Evolutionary conservation across 2,329 filamentous ascomycete species (phyloP).

Genomic region (Cladophialophora psammophila): DNA sequence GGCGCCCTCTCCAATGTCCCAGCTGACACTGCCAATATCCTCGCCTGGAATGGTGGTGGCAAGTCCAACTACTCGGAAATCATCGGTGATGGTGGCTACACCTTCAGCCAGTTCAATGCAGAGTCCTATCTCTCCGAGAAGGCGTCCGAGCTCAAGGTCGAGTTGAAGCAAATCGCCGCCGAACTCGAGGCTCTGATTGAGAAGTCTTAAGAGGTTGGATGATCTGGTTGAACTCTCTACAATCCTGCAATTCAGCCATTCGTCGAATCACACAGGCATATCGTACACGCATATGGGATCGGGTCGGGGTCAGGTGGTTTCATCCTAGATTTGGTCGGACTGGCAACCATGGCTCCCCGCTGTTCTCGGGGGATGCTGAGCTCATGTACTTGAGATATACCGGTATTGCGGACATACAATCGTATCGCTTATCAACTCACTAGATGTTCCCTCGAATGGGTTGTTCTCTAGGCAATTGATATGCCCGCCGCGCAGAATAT

Average conservation of each 20-base stretch:
- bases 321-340: constrained; percentile 18
- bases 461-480: neutral
- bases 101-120: constrained; percentile 45
- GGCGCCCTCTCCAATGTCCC: constrained; percentile 83
- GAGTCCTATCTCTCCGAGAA: constrained; percentile 55
- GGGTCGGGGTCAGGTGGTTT: constrained; percentile 5
- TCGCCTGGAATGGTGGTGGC: constrained; percentile 99
- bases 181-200: constrained; percentile 38
- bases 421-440: constrained; percentile 6
- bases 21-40: constrained; percentile 85
- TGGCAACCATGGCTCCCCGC: constrained; percentile 4
- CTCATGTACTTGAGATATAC: constrained; percentile 19
- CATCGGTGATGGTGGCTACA: constrained; percentile 74
- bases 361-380: constrained; percentile 8
- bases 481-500: neutral
- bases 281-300: constrained; percentile 7
- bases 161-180: constrained; percentile 39
- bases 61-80: constrained; percentile 89
- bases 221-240: neutral
- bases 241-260: constrained; percentile 7
- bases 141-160: constrained; percentile 54
- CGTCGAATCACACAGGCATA: neutral
- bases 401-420: constrained; percentile 13
- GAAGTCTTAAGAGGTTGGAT: constrained; percentile 26
- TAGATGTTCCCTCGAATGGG: neutral